Evolutionary conservation across 345 rosid genomes (phyloP), one percentile per base, ranked within the genome.

Genomic region (Ailanthus altissimus): DNA sequence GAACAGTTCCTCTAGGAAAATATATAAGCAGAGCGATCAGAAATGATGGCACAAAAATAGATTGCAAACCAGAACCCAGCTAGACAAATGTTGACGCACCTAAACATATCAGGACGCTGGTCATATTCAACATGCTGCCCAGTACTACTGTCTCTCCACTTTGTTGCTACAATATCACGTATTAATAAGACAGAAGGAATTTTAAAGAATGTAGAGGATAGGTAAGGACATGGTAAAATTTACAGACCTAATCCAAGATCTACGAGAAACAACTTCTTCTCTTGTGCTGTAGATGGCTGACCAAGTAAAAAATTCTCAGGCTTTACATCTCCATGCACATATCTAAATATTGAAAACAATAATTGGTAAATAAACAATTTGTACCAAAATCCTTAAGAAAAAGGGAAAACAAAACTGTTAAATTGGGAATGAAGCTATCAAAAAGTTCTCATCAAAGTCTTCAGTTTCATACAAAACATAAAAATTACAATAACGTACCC

Each of bases 51-150:
- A 46, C 25, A 56, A n/a, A 6, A 38, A 40, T 65, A 59, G 11
- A 45, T 18, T 53, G 58, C 68, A 47, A n/a, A 60, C 56, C 25
- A 66, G 9, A 54, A 40, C 32, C 58, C 72, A 62, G 54, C 49
- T 60, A 67, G 45, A 40, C 45, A 75, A 80, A 57, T n/a, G 82
- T 25, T 25, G 59, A 40, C 75, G 69, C 75, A 86, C 99, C 99
- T 94, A 83, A 97, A 97, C 90, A 97, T 90, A 86, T 97, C 99
- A 65, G 99, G 99, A 78, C 95, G 97, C 75, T 97, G 99, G 82
- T 97, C 99, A 88, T 97, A 97, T 28, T 91, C 97, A 77, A 94
- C 97, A 85, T 97, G 99, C 70, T 73, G 83, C 67, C 98, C 97
- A 26, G 82, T 89, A 53, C 90, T 80, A 79, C 86, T 75, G 82